A percentile compares a stretch with the other conserved stretches of the same genome.
Evolutionary conservation across 192 early-diverging fungal genomes (phyloP).

Genomic region (Entomortierella lignicola): DNA sequence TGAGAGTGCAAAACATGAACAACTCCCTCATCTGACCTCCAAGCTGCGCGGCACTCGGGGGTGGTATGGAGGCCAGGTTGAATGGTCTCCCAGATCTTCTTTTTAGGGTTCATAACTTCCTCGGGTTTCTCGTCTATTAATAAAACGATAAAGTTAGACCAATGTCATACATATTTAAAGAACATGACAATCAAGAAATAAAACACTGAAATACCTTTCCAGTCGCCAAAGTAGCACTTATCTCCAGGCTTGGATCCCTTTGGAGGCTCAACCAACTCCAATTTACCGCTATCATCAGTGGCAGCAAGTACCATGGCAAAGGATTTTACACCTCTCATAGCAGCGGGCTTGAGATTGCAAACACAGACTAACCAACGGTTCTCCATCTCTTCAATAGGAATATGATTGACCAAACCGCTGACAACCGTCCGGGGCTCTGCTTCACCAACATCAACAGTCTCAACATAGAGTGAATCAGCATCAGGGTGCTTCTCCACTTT

Average conservation of each 20-base stretch:
- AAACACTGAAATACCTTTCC: conserved; percentile 67
- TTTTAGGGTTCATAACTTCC: conserved; percentile 94
- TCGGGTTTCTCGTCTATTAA: conserved; percentile 75
- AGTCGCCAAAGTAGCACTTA: conserved; percentile 90
- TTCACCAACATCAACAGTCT: conserved; percentile 94
- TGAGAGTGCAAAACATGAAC: conserved; percentile 58
- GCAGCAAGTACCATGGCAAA: conserved; percentile 96
- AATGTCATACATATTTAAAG: not conserved
- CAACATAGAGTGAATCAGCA: conserved; percentile 96
- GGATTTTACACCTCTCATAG: conserved; percentile 96
- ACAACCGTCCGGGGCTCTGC: conserved; percentile 87
- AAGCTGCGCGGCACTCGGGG: conserved; percentile 74
- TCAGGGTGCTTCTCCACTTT: conserved; percentile 90
- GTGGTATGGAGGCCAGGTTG: conserved; percentile 88
- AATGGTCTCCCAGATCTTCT: conserved; percentile 97
- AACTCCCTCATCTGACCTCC: conserved; percentile 64
- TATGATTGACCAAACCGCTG: conserved; percentile 91
- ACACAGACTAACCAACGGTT: conserved; percentile 77
- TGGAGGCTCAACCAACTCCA: conserved; percentile 94
- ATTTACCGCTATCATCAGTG: conserved; percentile 84
- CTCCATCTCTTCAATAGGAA: conserved; percentile 91
- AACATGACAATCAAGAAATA: not conserved
- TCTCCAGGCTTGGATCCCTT: conserved; percentile 89
- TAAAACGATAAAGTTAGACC: conserved; percentile 1
- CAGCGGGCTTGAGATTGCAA: conserved; percentile 95